Conservation (phyloP, 2,329 filamentous ascomycete genomes). For the Curvularia sp. region DNA sequence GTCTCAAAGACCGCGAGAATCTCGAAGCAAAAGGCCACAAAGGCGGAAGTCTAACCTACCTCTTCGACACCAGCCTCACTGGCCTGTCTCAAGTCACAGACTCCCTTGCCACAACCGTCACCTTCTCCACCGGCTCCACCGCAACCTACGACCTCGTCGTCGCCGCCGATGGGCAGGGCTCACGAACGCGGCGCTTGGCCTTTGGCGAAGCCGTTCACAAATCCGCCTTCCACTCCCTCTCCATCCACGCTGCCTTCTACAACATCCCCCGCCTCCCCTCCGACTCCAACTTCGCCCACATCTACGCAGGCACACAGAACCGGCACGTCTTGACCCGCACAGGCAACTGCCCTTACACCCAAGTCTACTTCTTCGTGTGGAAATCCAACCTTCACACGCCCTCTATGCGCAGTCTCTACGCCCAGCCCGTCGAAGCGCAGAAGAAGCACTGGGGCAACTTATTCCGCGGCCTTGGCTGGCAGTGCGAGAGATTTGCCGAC, state of each 20-base stretch:
- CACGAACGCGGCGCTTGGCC: constrained; percentile 29
- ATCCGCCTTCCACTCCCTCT: constrained; percentile 24
- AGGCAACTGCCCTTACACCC: constrained; percentile 27
- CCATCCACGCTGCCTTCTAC: constrained; percentile 35
- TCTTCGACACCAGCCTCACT: constrained; percentile 24
- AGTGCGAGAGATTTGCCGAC: constrained; percentile 52
- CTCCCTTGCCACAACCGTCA: constrained; percentile 20
- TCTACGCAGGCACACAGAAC: constrained; percentile 18
- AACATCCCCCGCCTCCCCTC: constrained; percentile 28
- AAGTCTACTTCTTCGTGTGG: constrained; percentile 33
- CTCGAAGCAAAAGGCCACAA: constrained; percentile 18
- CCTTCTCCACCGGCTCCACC: constrained; percentile 25
- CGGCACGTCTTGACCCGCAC: constrained; percentile 30
- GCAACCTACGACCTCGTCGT: constrained; percentile 35
- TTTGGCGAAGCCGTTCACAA: constrained; percentile 27
- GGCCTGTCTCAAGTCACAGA: constrained; percentile 22
- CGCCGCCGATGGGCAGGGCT: constrained; percentile 37
- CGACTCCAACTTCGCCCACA: constrained; percentile 24
- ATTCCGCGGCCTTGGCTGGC: constrained; percentile 55
- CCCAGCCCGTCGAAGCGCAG: constrained; percentile 52
- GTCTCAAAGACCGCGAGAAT: constrained; percentile 22
- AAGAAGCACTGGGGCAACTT: constrained; percentile 37
- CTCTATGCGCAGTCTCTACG: constrained; percentile 16
- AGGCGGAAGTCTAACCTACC: constrained; percentile 19
- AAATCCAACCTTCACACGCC: constrained; percentile 16